phyloP scores from a whole-genome alignment of 2,329 filamentous ascomycete genomes.

The Aspergillus alliaceus region DNA sequence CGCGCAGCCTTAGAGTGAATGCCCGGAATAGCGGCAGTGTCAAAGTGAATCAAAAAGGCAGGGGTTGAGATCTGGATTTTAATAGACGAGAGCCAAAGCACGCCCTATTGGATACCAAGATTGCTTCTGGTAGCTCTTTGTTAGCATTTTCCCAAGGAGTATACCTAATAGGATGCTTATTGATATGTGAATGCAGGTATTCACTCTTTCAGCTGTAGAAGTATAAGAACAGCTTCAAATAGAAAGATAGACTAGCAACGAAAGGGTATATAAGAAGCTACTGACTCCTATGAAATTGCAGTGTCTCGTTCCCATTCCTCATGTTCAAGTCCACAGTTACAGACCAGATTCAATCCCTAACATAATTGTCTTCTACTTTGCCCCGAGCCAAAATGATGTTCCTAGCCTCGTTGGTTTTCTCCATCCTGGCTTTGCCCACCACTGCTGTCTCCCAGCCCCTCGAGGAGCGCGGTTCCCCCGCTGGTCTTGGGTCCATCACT shows the following conservation, averaged over 20 bases:
- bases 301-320: too few relatives aligned
- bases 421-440: not conserved
- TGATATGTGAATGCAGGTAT: not conserved
- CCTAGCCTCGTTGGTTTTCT: not conserved
- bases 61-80: not conserved
- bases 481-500: not conserved
- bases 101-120: not conserved
- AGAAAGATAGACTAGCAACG: not conserved
- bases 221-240: not conserved
- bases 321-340: too few relatives aligned
- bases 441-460: not conserved
- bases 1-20: too few relatives aligned
- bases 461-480: not conserved
- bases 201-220: not conserved
- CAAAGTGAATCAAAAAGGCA: too few relatives aligned
- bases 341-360: too few relatives aligned
- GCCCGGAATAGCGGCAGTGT: too few relatives aligned
- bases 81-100: not conserved
- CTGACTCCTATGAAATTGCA: too few relatives aligned
- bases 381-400: not conserved
- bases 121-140: not conserved
- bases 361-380: too few relatives aligned
- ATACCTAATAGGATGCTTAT: not conserved
- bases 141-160: not conserved
- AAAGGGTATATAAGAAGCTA: not conserved